Conservation (phyloP, 768 basidiomycete genomes). For the Boletus edulis region DNA sequence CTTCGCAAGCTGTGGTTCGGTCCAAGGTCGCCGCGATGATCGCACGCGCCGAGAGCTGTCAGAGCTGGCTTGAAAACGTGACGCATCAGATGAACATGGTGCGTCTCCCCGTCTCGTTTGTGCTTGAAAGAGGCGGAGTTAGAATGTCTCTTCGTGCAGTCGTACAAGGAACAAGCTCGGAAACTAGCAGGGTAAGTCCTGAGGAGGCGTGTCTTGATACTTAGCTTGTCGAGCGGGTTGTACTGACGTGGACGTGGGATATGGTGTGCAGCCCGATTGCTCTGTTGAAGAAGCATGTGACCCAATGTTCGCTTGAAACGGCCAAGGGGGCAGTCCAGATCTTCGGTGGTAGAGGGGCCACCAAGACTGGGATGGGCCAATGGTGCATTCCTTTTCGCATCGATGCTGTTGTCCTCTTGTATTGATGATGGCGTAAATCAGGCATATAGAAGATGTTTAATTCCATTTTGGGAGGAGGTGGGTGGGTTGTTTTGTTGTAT, state of each 20-base stretch:
- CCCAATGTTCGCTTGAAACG: conserved; percentile 38
- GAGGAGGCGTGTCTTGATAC: not conserved
- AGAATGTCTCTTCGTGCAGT: conserved; percentile 29
- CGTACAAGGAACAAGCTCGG: conserved; percentile 65
- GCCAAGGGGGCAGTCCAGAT: conserved; percentile 74
- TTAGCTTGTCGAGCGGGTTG: not conserved
- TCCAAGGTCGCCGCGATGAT: conserved; percentile 76
- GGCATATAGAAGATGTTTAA: conserved; percentile 25
- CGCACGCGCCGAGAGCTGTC: conserved; percentile 63
- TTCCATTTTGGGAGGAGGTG: conserved; percentile 25
- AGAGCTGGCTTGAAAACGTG: conserved; percentile 76
- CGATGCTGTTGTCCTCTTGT: not conserved
- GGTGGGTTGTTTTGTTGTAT: not conserved
- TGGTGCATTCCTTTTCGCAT: conserved; percentile 40
- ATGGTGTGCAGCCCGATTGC: conserved; percentile 42
- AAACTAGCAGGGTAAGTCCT: conserved; percentile 60
- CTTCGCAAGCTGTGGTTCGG: conserved; percentile 70
- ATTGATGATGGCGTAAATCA: not conserved
- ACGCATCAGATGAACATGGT: conserved; percentile 85
- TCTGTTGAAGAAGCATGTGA: conserved; percentile 56
- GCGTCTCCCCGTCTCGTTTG: conserved; percentile 1
- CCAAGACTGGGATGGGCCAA: conserved; percentile 77
- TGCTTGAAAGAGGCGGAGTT: conserved; percentile 13
- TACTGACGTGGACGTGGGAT: not conserved
- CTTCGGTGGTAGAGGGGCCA: conserved; percentile 86